Evolutionary conservation across 257 asterid species (phyloP), one percentile per base, ranked within the genome.

Genomic region (Solanum ossicruentum): DNA sequence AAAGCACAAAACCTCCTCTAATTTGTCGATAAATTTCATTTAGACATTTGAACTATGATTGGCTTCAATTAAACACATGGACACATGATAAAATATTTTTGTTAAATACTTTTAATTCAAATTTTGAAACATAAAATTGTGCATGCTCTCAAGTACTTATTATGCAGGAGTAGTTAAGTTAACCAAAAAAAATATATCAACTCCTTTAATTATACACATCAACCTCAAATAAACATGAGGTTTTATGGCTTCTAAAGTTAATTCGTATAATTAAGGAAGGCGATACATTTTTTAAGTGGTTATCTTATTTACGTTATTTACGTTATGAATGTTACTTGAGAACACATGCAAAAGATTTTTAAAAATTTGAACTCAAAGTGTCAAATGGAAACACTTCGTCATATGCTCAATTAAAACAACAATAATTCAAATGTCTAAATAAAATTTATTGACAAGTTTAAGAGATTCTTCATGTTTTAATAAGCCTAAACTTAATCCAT

Each of bases 1-100:
- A 26, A 61, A 23, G 3, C 36, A 32, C 6, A 52, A 63, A 12
- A 0, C 21, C 41, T 66, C 12, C 41, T 7, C 8, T 12, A 26
- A 26, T 26, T 12, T 65, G 6, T 0, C 2, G 12, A 10, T 65
- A 23, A 1, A 12, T 65, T 65, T 65, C 12, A 26, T 65, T 12
- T 65, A 6, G 6, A 65, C 1, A 26, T 10, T 65, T 26, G 1
- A 65, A 3, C 5, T 1, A 7, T 12, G 0, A 6, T 0, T 7
- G 18, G 7, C 13, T 26, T 65, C 20, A 13, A 26, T 8, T 65
- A 15, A 26, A 23, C 20, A 63, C 15, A 4, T 12, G 6, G 12
- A 1, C 3, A 63, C 2, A 2, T 63, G 2, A 63, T 63, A 23
- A 63, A 23, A 12, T 61, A 1, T 23, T 21, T 5, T 0, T 23